phyloP scores from a whole-genome alignment of 371 early-diverging fungal genomes.

The Mucor piriformis region DNA sequence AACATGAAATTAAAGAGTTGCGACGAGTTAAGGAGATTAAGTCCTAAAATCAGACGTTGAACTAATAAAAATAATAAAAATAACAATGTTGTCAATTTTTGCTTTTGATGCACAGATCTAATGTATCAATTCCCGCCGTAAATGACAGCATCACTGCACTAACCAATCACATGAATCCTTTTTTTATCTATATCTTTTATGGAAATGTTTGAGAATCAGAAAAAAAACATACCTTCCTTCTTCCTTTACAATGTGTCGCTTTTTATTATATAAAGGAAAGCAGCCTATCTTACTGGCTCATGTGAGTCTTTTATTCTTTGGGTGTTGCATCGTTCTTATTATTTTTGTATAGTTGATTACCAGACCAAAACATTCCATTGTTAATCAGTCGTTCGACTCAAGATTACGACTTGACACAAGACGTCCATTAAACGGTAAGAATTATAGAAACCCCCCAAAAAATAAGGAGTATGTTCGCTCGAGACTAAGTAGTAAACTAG shows the following conservation, averaged over 20 bases:
- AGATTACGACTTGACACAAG: slow-evolving; percentile 67
- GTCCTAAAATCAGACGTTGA: slow-evolving; percentile 10
- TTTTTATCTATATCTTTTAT: not conserved
- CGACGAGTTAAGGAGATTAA: slow-evolving; percentile 38
- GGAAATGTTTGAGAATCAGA: not conserved
- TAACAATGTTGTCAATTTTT: too few relatives aligned
- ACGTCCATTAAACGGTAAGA: slow-evolving; percentile 74
- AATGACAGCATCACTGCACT: not conserved
- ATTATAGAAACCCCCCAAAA: not conserved
- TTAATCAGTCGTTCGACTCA: slow-evolving; percentile 81
- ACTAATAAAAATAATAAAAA: not conserved
- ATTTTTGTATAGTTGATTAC: slow-evolving; percentile 53
- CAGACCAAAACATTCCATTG: slow-evolving; percentile 83
- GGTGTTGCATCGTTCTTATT: not conserved
- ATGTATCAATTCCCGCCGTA: not conserved
- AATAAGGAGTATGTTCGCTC: not conserved
- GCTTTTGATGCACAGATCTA: not conserved
- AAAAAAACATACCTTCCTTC: not conserved
- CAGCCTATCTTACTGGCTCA: slow-evolving; percentile 76
- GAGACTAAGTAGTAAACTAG: slow-evolving; percentile 26
- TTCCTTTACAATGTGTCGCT: slow-evolving; percentile 67
- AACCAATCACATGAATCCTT: not conserved
- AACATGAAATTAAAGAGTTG: slow-evolving; percentile 38
- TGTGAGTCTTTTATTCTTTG: slow-evolving; percentile 26
- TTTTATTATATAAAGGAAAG: slow-evolving; percentile 77